Base-by-base conservation (phyloP, 1,139 yeast species). In the Nakaseomyces nivariensis region DNA sequence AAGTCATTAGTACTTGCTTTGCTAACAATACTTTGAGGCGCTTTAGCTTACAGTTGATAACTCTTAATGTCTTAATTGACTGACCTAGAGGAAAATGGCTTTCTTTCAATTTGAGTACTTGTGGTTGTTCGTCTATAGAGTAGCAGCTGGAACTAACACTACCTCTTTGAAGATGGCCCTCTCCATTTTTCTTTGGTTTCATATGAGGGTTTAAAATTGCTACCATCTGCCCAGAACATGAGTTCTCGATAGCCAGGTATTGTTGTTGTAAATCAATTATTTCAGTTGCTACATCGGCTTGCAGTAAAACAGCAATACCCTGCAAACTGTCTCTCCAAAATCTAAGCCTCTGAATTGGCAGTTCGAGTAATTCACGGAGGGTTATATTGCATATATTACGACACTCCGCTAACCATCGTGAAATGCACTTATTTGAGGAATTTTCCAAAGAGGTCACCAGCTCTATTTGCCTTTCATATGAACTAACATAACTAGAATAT, bases 401-500 rank as follows among this genome's bases (percentile, higher is more conserved):
- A 26, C 42, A 38, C 3, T 38, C 31, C 8, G 9, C 4, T 11
- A 38, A 29, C 44, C 44, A 41, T 41, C n/a, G 34, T 6, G 25
- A 5, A 7, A 52, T 6, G 4, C 46, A 38, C 3, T 52, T 51
- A 47, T 48, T 51, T 2, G 29, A 55, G 3, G 44, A 27, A 2
- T 48, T 52, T 52, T 54, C 58, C 58, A 54, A 49, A 11, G 48
- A 52, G 49, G 47, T 56, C 33, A 50, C 61, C 47, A 62, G 49
- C 17, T 56, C 54, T 49, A 57, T 50, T 48, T 64, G 68, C 45
- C 56, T 59, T 31, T 55, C 46, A 44, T 62, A 63, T 1, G 60
- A 53, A 1, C 58, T 52, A 4, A 58, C 52, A 49, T 66, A 66
- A 25, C 54, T 59, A 13, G 52, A 48, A 47, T 70, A 70, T 0